These are phyloP conservation scores for Xylariaceae sp. DNA, from an alignment of 2,329 filamentous ascomycete species.

Conservation along the genomic window DNA sequence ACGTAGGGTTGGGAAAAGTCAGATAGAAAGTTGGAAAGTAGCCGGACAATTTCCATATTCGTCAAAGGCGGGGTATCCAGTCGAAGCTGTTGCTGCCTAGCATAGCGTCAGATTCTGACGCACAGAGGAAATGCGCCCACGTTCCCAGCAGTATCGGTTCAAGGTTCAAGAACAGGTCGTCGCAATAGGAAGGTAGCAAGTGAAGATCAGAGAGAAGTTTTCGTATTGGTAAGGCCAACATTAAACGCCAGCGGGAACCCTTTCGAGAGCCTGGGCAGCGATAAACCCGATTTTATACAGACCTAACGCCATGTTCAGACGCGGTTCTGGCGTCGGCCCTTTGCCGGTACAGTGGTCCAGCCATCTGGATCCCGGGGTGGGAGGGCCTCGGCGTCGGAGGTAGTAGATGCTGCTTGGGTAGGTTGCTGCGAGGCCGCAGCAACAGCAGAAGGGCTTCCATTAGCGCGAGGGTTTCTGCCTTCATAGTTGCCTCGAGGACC, in stretches of 20 bases:
- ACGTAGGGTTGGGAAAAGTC: conserved; percentile 7
- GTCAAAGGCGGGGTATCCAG: conserved; percentile 25
- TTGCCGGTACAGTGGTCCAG: conserved; percentile 64
- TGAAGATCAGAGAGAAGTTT: conserved; percentile 30
- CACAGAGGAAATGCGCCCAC: conserved; percentile 16
- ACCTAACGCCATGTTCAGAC: conserved; percentile 14
- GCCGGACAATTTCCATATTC: conserved; percentile 17
- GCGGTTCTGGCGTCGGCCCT: conserved; percentile 44
- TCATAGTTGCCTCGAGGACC: conserved; percentile 53
- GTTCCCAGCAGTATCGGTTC: conserved; percentile 18
- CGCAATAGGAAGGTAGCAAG: conserved; percentile 26
- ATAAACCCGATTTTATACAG: conserved; percentile 38
- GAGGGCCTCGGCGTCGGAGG: conserved; percentile 41
- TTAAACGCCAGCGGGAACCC: conserved; percentile 32
- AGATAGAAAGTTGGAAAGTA: conserved; percentile 15
- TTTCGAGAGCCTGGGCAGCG: conserved; percentile 31
- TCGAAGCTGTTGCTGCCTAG: conserved; percentile 16
- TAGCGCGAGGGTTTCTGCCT: conserved; percentile 54
- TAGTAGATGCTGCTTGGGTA: conserved; percentile 35
- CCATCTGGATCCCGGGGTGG: conserved; percentile 62
- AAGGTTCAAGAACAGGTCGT: conserved; percentile 25
- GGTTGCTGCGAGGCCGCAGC: conserved; percentile 36
- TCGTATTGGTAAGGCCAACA: conserved; percentile 32
- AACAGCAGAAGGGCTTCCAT: conserved; percentile 49
- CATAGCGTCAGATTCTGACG: conserved; percentile 18